Percentiles rank a stretch among this genome's conserved stretches.
Evolutionary conservation across 331 rosid genomes (phyloP).

Genomic region (Pyracantha coccinea): DNA sequence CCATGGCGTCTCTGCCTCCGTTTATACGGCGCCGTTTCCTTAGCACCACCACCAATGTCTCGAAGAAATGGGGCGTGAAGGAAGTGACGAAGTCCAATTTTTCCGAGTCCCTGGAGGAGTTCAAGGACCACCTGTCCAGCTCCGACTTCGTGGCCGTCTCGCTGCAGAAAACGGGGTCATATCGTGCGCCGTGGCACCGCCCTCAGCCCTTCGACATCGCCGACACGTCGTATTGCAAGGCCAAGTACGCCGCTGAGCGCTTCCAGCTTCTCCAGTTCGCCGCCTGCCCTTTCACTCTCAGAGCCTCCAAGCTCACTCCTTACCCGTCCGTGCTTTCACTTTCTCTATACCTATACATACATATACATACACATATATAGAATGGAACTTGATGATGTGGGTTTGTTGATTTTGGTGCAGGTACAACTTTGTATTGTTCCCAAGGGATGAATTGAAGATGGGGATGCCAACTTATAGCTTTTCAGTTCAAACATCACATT

Average conservation of each 20-base stretch:
- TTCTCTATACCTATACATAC: background rate
- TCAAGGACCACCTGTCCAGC: conserved; percentile 34
- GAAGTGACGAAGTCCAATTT: conserved; percentile 66
- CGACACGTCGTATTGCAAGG: conserved; percentile 60
- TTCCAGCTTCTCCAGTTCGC: conserved; percentile 79
- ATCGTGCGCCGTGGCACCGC: conserved; percentile 55
- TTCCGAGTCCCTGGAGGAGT: conserved; percentile 39
- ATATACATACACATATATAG: background rate
- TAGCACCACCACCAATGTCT: conserved; percentile 15
- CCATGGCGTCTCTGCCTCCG: conserved; percentile 23
- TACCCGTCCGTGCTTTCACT: conserved; percentile 65
- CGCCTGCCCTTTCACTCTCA: conserved; percentile 69
- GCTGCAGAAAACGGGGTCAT: conserved; percentile 59
- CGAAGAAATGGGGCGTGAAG: conserved; percentile 49
- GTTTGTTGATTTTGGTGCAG: conserved; percentile 37
- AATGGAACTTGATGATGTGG: background rate
- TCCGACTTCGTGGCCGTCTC: conserved; percentile 73
- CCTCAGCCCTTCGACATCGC: conserved; percentile 53
- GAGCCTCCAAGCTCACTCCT: conserved; percentile 38
- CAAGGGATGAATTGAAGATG: conserved; percentile 68
- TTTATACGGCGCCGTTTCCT: conserved; percentile 35
- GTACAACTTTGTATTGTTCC: conserved; percentile 74
- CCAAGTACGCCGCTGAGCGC: conserved; percentile 56
- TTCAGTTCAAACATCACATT: conserved; percentile 60
- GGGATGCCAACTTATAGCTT: conserved; percentile 89